Evolutionary conservation across 2,329 filamentous ascomycete genomes (phyloP), one percentile per base, ranked within the genome.

Genomic region (Aspergillus amoenus): DNA sequence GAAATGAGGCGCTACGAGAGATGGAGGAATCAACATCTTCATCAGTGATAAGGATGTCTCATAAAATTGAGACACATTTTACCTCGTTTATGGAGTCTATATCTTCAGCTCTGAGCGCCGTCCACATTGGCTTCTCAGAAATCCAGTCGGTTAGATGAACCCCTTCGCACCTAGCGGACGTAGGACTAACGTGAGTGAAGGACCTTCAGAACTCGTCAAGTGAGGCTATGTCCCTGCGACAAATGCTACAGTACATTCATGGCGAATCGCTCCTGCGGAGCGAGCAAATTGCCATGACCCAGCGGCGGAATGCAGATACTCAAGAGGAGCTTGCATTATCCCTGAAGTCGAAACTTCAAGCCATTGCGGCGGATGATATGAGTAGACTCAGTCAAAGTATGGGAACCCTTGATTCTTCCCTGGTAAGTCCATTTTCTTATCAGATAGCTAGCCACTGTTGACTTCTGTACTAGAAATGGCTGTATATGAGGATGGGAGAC

Each of bases 281-380:
- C 42, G 61, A 68, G 5, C 64, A 76, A 53, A 50, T 70, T 8
- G 55, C 62, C 24, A 51, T 61, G 2, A 55, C 55, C 5, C 71
- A 76, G 18, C 58, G 68, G 43, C 59, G 63, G 45, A 63, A 73
- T 39, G 62, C 64, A 8, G 49, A 68, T 5, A 56, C 55, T 1
- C 73, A 68, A n/a, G 60, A 61, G 5, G 63, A 72, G 18, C 50
- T 76, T 2, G 64, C 70, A 3, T 62, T 64, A 1, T 57, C 68
- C n/a, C 55, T 78, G 24, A 70, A 68, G 18, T 54, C 63, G 1
- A 73, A 70, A 3, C 53, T 78, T 17, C 63, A 72, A 18, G 65
- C 66, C 2, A 56, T 78, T 15, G 52, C 68, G n/a, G 63, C 66
- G 22, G 61, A 61, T 15, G 67, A 75, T 45, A 48, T 76, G 44